phyloP scores from a whole-genome alignment of 1,284 basidiomycete genomes.

The Trametes polyzona region DNA sequence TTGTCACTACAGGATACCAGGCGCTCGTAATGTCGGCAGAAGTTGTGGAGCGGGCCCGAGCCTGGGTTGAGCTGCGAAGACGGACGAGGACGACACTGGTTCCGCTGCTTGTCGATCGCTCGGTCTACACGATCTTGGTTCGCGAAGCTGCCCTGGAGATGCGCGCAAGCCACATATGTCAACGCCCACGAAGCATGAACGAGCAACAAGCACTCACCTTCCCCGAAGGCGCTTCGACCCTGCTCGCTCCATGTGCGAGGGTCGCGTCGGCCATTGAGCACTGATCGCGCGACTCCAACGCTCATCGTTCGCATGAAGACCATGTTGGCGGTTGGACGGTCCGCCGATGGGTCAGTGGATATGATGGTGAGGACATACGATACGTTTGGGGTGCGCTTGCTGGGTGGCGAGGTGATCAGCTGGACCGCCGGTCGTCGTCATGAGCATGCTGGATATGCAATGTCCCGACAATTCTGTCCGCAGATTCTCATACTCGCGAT shows the following conservation, averaged over 20 bases:
- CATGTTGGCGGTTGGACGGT: background rate
- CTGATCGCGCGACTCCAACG: background rate
- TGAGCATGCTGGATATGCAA: background rate
- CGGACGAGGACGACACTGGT: too few relatives aligned
- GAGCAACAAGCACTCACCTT: background rate
- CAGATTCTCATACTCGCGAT: conserved; percentile 1
- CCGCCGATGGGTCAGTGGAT: background rate
- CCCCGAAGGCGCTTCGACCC: background rate
- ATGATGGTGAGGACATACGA: background rate
- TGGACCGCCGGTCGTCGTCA: conserved; percentile 1
- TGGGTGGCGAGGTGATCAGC: conserved; percentile 1
- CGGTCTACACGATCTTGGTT: background rate
- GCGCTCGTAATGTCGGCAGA: too few relatives aligned
- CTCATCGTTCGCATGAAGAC: background rate
- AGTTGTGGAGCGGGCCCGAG: too few relatives aligned
- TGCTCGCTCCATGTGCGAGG: background rate
- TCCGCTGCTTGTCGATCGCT: background rate
- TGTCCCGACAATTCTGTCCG: background rate
- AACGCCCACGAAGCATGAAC: background rate
- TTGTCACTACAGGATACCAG: too few relatives aligned
- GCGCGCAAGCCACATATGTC: background rate
- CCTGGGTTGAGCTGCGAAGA: too few relatives aligned
- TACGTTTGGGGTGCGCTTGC: conserved; percentile 5
- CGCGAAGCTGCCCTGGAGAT: background rate
- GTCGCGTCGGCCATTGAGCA: background rate